Evolutionary conservation across 441 rosid species (phyloP).

Genomic region (Syzygium syzygioides): DNA sequence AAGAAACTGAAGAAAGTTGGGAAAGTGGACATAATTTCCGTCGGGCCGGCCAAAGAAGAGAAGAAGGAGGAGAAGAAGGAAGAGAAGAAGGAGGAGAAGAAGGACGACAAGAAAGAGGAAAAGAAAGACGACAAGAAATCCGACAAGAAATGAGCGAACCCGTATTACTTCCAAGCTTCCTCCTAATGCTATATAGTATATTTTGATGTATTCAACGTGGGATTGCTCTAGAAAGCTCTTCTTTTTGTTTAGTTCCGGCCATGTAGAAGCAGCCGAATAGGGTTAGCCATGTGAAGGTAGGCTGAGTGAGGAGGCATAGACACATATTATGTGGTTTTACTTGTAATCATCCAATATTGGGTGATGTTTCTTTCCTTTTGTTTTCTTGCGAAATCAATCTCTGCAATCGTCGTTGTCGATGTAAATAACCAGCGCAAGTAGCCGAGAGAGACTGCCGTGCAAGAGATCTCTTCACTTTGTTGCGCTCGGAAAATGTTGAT

Average conservation of each 20-base stretch:
- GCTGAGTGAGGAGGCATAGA: not conserved
- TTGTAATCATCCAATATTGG: not conserved
- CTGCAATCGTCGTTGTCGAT: not conserved
- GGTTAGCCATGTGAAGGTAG: not conserved
- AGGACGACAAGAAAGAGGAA: slow-evolving; percentile 29
- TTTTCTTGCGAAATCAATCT: not conserved
- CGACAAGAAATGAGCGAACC: slow-evolving; percentile 14
- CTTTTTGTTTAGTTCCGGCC: not conserved
- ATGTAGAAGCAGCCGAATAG: not conserved
- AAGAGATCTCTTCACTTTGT: not conserved
- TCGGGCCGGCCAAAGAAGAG: slow-evolving; percentile 94
- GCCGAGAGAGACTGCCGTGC: not conserved
- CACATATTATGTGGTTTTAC: not conserved
- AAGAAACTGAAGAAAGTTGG: slow-evolving; percentile 94
- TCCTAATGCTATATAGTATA: not conserved
- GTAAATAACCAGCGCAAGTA: not conserved
- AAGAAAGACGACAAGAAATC: slow-evolving; percentile 12
- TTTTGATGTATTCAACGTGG: not conserved
- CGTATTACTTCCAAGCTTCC: not conserved
- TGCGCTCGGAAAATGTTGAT: not conserved
- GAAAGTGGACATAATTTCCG: slow-evolving; percentile 83
- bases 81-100: slow-evolving; percentile 48
- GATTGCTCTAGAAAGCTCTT: not conserved
- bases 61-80: slow-evolving; percentile 79
- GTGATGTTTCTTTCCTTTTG: not conserved